These are phyloP conservation scores for Camillea tinctor DNA, from an alignment of 2,329 filamentous ascomycete species.

Conservation along the genomic window DNA sequence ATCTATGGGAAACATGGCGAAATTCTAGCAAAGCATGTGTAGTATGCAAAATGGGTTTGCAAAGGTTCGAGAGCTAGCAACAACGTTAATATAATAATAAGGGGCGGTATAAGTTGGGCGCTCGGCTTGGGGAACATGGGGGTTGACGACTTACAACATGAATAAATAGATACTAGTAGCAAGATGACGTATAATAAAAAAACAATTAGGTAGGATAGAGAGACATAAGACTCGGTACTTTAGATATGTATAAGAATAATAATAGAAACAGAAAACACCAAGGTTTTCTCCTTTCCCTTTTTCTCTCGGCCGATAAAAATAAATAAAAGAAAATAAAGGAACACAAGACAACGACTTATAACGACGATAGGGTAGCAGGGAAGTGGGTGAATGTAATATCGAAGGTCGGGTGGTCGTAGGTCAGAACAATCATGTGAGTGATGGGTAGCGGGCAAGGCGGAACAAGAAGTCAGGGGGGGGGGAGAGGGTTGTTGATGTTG, in stretches of 20 bases:
- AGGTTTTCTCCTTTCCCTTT: too few relatives aligned
- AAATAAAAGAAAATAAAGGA: too few relatives aligned
- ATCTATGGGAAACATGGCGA: conserved; percentile 56
- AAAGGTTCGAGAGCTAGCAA: background rate
- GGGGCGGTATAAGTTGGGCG: background rate
- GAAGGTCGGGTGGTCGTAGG: background rate
- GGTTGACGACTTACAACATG: background rate
- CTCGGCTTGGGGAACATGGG: background rate
- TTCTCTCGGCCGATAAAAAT: background rate
- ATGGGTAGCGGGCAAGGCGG: background rate
- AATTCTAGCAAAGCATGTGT: conserved; percentile 8
- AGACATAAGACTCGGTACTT: background rate
- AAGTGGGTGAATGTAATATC: background rate
- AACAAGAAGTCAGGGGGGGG: background rate
- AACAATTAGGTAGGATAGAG: background rate
- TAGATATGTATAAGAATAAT: background rate
- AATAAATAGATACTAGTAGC: background rate
- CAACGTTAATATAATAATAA: background rate
- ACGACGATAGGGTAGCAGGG: background rate
- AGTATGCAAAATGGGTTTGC: background rate
- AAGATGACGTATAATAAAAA: background rate
- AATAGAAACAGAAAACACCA: too few relatives aligned
- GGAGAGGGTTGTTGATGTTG: background rate
- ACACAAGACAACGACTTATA: too few relatives aligned
- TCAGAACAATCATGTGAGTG: conserved; percentile 1